Evolutionary conservation across 208 protist genomes (phyloP).

Genomic region (Crithidia fasciculata): DNA sequence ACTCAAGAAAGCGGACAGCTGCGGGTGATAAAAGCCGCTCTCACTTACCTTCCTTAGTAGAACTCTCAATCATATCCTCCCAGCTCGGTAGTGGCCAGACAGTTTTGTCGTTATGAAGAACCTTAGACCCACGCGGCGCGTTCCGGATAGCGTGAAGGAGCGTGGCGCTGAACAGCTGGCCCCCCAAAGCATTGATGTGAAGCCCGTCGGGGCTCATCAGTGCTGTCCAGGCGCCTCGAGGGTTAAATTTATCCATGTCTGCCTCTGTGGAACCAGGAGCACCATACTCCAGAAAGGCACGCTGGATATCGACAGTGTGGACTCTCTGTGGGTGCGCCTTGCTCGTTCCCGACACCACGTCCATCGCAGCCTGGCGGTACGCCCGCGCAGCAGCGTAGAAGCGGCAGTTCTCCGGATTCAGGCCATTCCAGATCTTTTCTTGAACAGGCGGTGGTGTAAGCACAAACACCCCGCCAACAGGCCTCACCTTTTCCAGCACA

Average conservation of each 20-base stretch:
- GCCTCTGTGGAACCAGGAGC: constrained; percentile 18
- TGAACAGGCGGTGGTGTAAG: constrained; percentile 48
- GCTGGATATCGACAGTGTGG: constrained; percentile 40
- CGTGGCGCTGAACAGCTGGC: constrained; percentile 36
- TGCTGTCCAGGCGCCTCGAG: constrained; percentile 18
- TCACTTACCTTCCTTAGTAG: background rate
- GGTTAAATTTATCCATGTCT: constrained; percentile 22
- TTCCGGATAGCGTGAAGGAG: constrained; percentile 37
- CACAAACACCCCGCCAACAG: constrained; percentile 52
- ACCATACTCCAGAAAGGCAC: constrained; percentile 27
- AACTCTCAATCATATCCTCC: constrained; percentile 6
- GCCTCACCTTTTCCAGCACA: constrained; percentile 29
- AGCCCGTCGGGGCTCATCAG: constrained; percentile 43
- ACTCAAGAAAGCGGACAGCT: too few relatives aligned
- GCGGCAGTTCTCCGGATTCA: background rate
- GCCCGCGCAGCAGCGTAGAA: constrained; percentile 19
- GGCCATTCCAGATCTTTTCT: constrained; percentile 25
- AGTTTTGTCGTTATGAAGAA: constrained; percentile 16
- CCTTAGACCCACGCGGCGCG: constrained; percentile 15
- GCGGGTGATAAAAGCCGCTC: too few relatives aligned
- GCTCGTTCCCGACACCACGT: constrained; percentile 23
- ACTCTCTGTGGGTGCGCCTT: constrained; percentile 20
- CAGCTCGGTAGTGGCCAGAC: constrained; percentile 27
- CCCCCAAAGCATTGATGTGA: constrained; percentile 46
- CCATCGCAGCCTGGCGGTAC: constrained; percentile 40